Evolutionary conservation across 345 rosid genomes (phyloP).

Genomic region (Microthlaspi erraticum): DNA sequence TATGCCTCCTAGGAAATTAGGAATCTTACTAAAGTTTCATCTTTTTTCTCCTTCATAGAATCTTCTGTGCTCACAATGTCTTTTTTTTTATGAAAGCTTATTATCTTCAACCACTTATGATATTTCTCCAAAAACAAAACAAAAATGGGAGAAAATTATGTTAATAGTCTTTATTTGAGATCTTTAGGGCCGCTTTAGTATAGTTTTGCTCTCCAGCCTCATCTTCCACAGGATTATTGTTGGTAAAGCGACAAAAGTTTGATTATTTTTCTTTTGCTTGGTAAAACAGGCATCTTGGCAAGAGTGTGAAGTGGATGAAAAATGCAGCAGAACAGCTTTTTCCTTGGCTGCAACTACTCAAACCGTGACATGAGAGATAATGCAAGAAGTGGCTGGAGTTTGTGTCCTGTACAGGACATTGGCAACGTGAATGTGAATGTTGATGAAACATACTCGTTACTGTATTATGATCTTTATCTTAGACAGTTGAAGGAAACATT

Average conservation of each 20-base stretch:
- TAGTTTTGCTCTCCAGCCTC: neutral
- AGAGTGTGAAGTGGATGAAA: conserved; percentile 44
- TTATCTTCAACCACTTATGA: conserved; percentile 9
- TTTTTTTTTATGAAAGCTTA: conserved; percentile 11
- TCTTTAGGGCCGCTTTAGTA: neutral
- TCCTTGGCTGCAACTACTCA: conserved; percentile 43
- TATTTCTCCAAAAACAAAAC: neutral
- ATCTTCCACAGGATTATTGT: neutral
- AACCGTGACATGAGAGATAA: conserved; percentile 19
- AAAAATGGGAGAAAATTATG: neutral
- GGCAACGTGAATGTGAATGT: conserved; percentile 36
- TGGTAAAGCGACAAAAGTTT: neutral
- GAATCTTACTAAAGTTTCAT: conserved; percentile 6
- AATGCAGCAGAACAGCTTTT: conserved; percentile 45
- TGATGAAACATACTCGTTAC: conserved; percentile 41
- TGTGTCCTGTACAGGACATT: conserved; percentile 43
- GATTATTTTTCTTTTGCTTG: conserved; percentile 2
- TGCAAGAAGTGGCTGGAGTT: conserved; percentile 39
- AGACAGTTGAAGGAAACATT: conserved; percentile 47
- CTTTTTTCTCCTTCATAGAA: conserved; percentile 5
- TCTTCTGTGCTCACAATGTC: conserved; percentile 11
- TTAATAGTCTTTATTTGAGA: conserved; percentile 15
- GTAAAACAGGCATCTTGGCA: conserved; percentile 25
- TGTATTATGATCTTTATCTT: conserved; percentile 38
- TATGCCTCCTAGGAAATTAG: neutral